These are phyloP conservation scores for Talaromyces borbonicus DNA, from an alignment of 495 filamentous ascomycete genomes.

Conservation along the genomic window DNA sequence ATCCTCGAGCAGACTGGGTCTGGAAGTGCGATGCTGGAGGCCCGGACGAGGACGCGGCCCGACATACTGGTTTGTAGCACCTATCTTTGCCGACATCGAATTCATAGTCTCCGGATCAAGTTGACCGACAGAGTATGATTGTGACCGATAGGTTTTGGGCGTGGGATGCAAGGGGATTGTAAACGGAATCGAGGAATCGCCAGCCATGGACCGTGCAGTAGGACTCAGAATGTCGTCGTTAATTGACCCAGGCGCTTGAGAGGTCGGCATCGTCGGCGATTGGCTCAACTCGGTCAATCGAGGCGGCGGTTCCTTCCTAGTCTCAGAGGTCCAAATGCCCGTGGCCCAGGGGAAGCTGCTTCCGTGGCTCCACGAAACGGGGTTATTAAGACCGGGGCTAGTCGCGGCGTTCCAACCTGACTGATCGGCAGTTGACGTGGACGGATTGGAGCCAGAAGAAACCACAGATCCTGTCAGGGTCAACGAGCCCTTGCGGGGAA, in stretches of 20 bases:
- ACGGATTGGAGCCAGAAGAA: constrained; percentile 65
- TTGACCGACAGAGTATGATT: constrained; percentile 95
- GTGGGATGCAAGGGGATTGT: constrained; percentile 85
- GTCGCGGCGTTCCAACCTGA: constrained; percentile 51
- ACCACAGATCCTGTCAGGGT: constrained; percentile 50
- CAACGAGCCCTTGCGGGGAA: constrained; percentile 41
- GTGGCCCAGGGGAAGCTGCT: constrained; percentile 63
- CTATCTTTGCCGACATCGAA: constrained; percentile 34
- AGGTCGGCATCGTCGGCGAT: constrained; percentile 59
- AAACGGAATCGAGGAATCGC: constrained; percentile 66
- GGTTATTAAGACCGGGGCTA: constrained; percentile 34
- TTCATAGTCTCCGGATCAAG: constrained; percentile 56
- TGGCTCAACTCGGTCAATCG: constrained; percentile 66
- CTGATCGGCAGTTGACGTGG: constrained; percentile 60
- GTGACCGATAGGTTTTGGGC: constrained; percentile 85
- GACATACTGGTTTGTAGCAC: constrained; percentile 30
- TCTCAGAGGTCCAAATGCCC: constrained; percentile 67
- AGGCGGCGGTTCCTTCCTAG: constrained; percentile 63
- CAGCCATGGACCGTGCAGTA: constrained; percentile 40
- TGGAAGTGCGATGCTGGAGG: constrained; percentile 71
- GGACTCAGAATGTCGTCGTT: constrained; percentile 46
- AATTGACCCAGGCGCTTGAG: constrained; percentile 34
- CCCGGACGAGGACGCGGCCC: constrained; percentile 39
- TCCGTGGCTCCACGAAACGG: constrained; percentile 51
- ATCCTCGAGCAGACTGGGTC: constrained; percentile 78